phyloP scores from a whole-genome alignment of 2,329 filamentous ascomycete genomes.

The Didymella pinodella region DNA sequence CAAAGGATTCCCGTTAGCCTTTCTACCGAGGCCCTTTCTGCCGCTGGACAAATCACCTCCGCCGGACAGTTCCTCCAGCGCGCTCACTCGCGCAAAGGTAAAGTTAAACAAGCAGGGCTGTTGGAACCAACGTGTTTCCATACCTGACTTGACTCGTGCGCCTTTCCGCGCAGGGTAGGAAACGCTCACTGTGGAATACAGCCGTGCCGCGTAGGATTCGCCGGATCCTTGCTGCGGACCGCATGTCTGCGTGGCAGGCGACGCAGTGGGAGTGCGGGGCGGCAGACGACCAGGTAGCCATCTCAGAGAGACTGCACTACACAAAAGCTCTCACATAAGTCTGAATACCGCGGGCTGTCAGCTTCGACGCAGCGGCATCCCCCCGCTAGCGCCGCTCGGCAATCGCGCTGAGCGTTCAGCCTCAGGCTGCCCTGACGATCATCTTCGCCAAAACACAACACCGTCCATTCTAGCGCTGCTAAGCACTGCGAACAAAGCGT shows the following conservation, averaged over 20 bases:
- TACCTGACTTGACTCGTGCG: neutral
- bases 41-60: no score
- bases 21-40: no score
- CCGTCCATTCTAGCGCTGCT: neutral
- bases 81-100: no score
- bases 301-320: no score
- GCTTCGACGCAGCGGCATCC: neutral
- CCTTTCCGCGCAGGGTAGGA: neutral
- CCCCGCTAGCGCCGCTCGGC: conserved; percentile 7
- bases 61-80: no score
- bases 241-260: neutral
- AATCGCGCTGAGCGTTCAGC: neutral
- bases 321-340: no score
- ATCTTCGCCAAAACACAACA: neutral
- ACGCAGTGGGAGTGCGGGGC: neutral
- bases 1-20: no score
- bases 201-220: neutral
- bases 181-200: neutral
- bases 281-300: neutral
- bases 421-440: conserved; percentile 15
- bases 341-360: neutral
- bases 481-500: neutral
- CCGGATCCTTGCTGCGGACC: neutral
- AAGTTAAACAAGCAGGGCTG: no score
- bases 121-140: no score